Evolutionary conservation across 352 stramenopile species (phyloP), one percentile per base, ranked within the genome.

Genomic region (Pilasporangium apinafurcum): DNA sequence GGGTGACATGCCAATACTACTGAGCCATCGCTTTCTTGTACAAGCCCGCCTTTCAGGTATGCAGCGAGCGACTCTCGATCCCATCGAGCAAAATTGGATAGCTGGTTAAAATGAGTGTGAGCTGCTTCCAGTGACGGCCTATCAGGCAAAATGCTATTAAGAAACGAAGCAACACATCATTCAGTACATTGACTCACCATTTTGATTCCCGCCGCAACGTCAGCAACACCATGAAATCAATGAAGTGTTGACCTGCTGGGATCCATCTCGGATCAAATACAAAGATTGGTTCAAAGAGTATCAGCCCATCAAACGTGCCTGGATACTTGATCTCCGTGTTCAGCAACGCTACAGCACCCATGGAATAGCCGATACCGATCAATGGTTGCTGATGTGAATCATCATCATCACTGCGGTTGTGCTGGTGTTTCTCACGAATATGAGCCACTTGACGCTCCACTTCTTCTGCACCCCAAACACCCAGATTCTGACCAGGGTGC

Each of bases 331-430:
- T 51, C 40, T 74, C 65, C 2, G 45, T 22, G 34, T 66, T 65
- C 65, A 62, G 73, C 4, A 77, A 24, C 14, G 62, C 58, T 7
- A 53, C 39, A 5, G 55, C 62, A 4, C 65, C 65, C 65, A 77
- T 77, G 10, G 65, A 77, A 29, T 77, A 59, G 7, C 65, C 61
- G 41, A 85, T 67, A 1, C 72, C 72, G 32, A 83, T 67, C 17
- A 85, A 37, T 27, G 68, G 53, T 10, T 37, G 21, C 14, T 49
- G 26, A 4, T 5, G 26, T 3, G 29, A 24, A 4, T 32, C 8
- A 5, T 52, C 41, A 17, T 56, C 16, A 4, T 46, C 10, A 1
- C 53, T 45, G 16, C 51, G 44, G n/a, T 52, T 18, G 10, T 47
- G 31, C n/a, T n/a, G n/a, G n/a, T n/a, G n/a, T n/a, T n/a, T n/a